These are phyloP conservation scores for Conidiobolus incongruus DNA, from an alignment of 371 early-diverging fungal species.

Conservation along the genomic window DNA sequence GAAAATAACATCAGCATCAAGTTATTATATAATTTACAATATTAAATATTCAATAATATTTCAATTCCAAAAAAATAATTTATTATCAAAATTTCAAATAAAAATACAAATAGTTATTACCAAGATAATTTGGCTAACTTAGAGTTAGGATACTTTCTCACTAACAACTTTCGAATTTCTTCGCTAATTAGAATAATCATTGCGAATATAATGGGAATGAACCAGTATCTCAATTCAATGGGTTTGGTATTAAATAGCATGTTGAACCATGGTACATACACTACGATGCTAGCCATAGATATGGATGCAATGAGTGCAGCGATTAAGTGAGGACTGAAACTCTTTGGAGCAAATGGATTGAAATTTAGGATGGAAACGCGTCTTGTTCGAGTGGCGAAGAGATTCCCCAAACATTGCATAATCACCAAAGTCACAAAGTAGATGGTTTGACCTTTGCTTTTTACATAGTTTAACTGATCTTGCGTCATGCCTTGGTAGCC, in stretches of 20 bases:
- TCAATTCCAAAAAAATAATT: no score
- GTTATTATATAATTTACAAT: no score
- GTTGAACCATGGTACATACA: conserved; percentile 30
- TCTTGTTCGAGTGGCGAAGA: conserved; percentile 33
- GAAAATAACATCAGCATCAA: no score
- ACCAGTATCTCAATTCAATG: conserved; percentile 43
- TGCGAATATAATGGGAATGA: conserved; percentile 37
- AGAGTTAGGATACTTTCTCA: no score
- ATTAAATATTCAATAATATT: no score
- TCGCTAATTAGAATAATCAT: no score
- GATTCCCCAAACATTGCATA: conserved; percentile 28
- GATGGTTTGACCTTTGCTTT: conserved; percentile 26
- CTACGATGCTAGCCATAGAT: conserved; percentile 23
- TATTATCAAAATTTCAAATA: no score
- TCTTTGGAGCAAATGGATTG: conserved; percentile 24
- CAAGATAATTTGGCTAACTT: no score
- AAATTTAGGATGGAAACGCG: conserved; percentile 27
- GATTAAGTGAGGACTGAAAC: conserved; percentile 20
- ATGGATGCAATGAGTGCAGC: conserved; percentile 17
- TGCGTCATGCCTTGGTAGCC: conserved; percentile 20
- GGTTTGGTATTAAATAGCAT: conserved; percentile 25
- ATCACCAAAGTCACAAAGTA: conserved; percentile 40
- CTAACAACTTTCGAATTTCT: no score
- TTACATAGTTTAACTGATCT: conserved; percentile 16
- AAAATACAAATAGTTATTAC: no score